These are phyloP conservation scores for Phaseolus coccineus DNA, from an alignment of 331 rosid genomes.

Conservation along the genomic window DNA sequence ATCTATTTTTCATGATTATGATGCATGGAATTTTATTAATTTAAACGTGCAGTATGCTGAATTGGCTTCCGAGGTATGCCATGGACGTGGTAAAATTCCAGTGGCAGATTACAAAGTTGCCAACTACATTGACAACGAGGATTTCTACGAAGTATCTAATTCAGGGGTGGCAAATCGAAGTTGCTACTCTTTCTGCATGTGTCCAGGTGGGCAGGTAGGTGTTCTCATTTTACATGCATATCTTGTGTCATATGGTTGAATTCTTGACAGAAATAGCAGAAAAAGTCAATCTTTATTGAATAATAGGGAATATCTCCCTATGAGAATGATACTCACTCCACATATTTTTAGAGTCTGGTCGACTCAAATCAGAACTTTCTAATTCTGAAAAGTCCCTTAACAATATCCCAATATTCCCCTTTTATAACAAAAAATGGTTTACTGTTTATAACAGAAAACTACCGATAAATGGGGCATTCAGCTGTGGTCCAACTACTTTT, in stretches of 20 bases:
- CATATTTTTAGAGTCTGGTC: too few species aligned
- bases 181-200: constrained; percentile 98
- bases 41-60: constrained; percentile 73
- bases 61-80: constrained; percentile 82
- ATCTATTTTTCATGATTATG: constrained; percentile 40
- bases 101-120: constrained; percentile 97
- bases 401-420: too few species aligned
- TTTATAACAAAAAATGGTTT: too few species aligned
- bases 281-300: too few species aligned
- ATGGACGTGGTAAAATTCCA: constrained; percentile 92
- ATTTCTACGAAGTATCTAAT: constrained; percentile 44
- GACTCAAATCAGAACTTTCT: too few species aligned
- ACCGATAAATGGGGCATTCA: too few species aligned
- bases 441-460: too few species aligned
- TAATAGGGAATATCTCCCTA: too few species aligned
- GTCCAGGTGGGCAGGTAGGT: constrained; percentile 98
- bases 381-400: too few species aligned
- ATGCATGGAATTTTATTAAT: constrained; percentile 30
- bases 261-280: too few species aligned
- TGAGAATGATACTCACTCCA: too few species aligned
- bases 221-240: constrained; percentile 36
- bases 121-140: constrained; percentile 60
- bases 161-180: constrained; percentile 60
- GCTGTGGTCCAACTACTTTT: too few species aligned
- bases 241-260: background rate